Evolutionary conservation across 208 protist genomes (phyloP), one percentile per base, ranked within the genome.

Genomic region (Wallacemonas collosoma): DNA sequence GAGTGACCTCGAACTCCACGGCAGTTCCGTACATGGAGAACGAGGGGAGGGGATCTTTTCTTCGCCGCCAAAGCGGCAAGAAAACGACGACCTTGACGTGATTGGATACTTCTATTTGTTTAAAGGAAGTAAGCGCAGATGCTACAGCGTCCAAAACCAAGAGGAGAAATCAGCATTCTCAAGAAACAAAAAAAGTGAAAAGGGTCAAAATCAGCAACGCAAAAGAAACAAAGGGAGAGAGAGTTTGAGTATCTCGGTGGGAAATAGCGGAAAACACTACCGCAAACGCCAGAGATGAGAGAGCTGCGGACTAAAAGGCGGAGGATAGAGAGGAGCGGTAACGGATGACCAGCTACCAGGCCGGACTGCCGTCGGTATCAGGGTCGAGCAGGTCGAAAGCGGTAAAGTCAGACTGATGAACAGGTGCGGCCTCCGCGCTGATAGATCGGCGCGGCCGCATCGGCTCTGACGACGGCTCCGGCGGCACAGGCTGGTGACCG

Each of bases 131-230:
- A 26, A 26, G 26, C 26, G 26, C 26, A 26, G 26, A 26, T 26
- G 26, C 26, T 26, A 26, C 26, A 26, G 26, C 26, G 26, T 26
- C 26, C 26, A 26, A 26, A 26, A 26, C 26, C 26, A 26, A 26
- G 26, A 26, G 26, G 26, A 0, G 45, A 12, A 6, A 12, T 1
- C 0, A 14, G 45, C 45, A 50, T 50, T 6, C 45, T 12, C 8
- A 50, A 63, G 1, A 51, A 69, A 74, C 39, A 41, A 53, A 50
- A 53, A 35, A 11, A 68, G 55, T 54, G 39, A 74, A 75, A 40
- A 71, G 47, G 14, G 53, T 12, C 11, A 68, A 57, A 79, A 60
- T 26, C 17, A 79, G 48, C 45, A 51, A 63, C 50, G 47, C 41
- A 50, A 50, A 50, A 50, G 12, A 12, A 50, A 50, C 45, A 6